These are phyloP conservation scores for Trichomonas gallinae DNA, from an alignment of 208 protist genomes.

Conservation along the genomic window DNA sequence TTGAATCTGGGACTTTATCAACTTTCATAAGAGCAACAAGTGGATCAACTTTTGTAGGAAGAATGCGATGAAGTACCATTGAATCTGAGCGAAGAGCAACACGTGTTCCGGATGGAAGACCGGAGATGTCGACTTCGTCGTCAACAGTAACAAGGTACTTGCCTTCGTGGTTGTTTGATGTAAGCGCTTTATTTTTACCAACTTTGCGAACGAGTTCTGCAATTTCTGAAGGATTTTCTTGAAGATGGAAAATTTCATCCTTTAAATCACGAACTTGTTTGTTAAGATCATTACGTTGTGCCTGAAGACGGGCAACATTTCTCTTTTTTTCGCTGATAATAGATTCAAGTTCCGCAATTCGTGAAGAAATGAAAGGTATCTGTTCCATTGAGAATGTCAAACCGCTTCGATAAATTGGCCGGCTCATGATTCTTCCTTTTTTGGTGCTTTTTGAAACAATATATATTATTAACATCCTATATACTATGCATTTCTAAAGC, in stretches of 20 bases:
- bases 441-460: too few species aligned
- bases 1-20: conserved; percentile 98
- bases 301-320: background rate
- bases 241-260: conserved; percentile 21
- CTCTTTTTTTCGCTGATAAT: background rate
- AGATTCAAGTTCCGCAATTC: conserved; percentile 15
- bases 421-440: background rate
- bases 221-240: conserved; percentile 17
- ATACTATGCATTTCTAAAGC: too few species aligned
- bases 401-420: background rate
- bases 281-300: conserved; percentile 16
- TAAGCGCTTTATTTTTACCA: background rate
- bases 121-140: background rate
- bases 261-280: conserved; percentile 17
- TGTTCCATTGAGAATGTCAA: background rate
- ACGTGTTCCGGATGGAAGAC: conserved; percentile 21
- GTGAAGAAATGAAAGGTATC: background rate
- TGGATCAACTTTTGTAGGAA: conserved; percentile 64
- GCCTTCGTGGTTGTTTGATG: background rate
- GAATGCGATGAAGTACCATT: conserved; percentile 78
- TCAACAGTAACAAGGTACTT: conserved; percentile 4
- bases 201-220: background rate
- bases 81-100: conserved; percentile 79
- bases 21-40: conserved; percentile 98
- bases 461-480: too few species aligned